Base-by-base conservation (phyloP, 2,329 filamentous ascomycete species). In the Xylariomycetidae sp. region DNA sequence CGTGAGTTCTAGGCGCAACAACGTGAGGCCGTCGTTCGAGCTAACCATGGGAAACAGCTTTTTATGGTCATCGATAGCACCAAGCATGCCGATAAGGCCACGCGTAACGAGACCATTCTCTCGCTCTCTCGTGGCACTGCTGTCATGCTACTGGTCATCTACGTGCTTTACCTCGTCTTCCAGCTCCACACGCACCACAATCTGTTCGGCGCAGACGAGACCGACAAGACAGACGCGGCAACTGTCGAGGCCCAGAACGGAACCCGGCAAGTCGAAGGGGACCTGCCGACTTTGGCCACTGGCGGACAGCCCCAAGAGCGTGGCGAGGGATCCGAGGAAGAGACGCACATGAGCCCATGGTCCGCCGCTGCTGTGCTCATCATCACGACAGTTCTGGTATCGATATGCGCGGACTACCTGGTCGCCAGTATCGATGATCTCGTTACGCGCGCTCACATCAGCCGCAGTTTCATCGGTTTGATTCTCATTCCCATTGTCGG, bases 401-500 rank as follows among this genome's bases (percentile, higher is more conserved):
- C 83, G 13, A 56, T 85, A 35, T 87, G 83, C 50, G 84, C 84
- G 44, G 84, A 88, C 40, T 85, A 83, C 49, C 70, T 89, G 6
- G 84, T 89, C 20, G 79, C 76, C 48, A 85, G 79, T 50, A 88
- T 88, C 49, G 82, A 87, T 44, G 67, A 70, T 18, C 72, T 89
- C 29, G 84, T 87, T 16, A 69, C 76, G 46, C 76, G 68, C 26
- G 76, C 78, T 2, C 72, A 79, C 39, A 83, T 89, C 55, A 86
- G 79, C 65, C 84, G 84, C 60, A 85, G 79, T 2, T 89, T 89
- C 47, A 86, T 89, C 47, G 84, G 84, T 65, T 65, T 88, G 30
- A 85, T 88, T 31, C 64, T 88, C 14, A 82, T 88, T 30, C 83
- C 83, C 3, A 87, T 88, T 44, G 83, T 88, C 19, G 83, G 83